Evolutionary conservation across 805 yeast genomes (phyloP).

Genomic region (Cyberlindnera petersonii): DNA sequence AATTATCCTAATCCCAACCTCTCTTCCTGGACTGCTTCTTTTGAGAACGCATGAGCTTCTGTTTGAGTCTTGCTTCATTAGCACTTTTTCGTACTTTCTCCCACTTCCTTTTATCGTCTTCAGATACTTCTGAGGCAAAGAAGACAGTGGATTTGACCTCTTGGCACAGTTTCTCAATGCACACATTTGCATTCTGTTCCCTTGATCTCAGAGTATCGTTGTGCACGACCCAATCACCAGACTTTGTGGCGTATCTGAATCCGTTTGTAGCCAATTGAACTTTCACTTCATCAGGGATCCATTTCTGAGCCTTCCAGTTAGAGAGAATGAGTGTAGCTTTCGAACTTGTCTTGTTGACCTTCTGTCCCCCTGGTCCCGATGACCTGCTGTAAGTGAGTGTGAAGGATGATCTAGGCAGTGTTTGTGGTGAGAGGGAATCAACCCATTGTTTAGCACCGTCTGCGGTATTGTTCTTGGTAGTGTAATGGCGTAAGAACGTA

Average conservation of each 20-base stretch:
- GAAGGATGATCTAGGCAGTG: slow-evolving; percentile 46
- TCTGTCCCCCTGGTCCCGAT: slow-evolving; percentile 87
- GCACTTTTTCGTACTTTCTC: slow-evolving; percentile 30
- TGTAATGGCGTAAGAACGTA: too few relatives aligned
- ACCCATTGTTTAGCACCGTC: slow-evolving; percentile 42
- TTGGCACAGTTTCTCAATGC: slow-evolving; percentile 53
- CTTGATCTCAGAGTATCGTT: slow-evolving; percentile 64
- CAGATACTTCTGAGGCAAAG: slow-evolving; percentile 46
- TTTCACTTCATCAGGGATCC: slow-evolving; percentile 58
- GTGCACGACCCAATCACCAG: slow-evolving; percentile 45
- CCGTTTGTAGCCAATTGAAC: slow-evolving; percentile 35
- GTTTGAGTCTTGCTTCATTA: slow-evolving; percentile 33
- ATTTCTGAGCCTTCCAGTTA: slow-evolving; percentile 43
- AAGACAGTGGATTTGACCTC: slow-evolving; percentile 46
- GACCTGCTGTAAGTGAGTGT: slow-evolving; percentile 50
- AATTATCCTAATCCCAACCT: neutral
- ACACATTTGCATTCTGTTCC: slow-evolving; percentile 51
- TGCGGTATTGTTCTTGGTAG: neutral
- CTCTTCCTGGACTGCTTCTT: slow-evolving; percentile 35
- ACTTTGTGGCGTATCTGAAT: slow-evolving; percentile 52
- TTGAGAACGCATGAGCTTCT: slow-evolving; percentile 35
- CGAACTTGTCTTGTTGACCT: slow-evolving; percentile 66
- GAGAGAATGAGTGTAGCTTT: slow-evolving; percentile 59
- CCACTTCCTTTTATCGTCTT: slow-evolving; percentile 51
- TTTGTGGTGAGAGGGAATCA: slow-evolving; percentile 22